Evolutionary conservation across 257 asterid genomes (phyloP).

Genomic region (Lycium barbarum): DNA sequence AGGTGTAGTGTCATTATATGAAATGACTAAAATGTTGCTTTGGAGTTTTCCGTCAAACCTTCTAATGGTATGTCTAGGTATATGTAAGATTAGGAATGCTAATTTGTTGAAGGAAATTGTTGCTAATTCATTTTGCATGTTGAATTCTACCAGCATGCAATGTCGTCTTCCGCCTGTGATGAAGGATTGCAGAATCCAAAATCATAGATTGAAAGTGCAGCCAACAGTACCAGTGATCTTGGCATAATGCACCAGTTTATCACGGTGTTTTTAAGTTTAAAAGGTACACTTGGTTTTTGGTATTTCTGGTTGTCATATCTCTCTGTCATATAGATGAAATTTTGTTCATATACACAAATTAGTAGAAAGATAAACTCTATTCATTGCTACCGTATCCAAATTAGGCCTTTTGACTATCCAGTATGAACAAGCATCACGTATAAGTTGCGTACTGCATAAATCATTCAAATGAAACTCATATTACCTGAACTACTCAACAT

Average conservation of each 20-base stretch:
- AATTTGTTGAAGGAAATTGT: neutral
- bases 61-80: constrained; percentile 48
- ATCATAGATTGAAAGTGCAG: constrained; percentile 48
- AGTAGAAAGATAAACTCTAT: neutral
- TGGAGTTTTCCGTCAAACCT: constrained; percentile 41
- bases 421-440: neutral
- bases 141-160: constrained; percentile 47
- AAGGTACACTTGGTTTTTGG: constrained; percentile 44
- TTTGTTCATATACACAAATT: neutral
- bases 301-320: neutral
- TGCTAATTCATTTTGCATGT: neutral
- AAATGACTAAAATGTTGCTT: constrained; percentile 61
- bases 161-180: constrained; percentile 62
- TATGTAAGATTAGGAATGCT: constrained; percentile 9
- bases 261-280: constrained; percentile 58
- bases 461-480: too few relatives aligned
- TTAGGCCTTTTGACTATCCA: neutral
- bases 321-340: neutral
- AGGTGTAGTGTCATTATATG: constrained; percentile 54
- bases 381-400: neutral
- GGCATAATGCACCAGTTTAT: constrained; percentile 62
- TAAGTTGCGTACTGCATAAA: neutral
- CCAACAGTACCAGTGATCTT: constrained; percentile 34
- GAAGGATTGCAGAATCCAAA: constrained; percentile 52
- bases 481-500: too few relatives aligned